Percentiles rank a stretch among this genome's conserved stretches.
Conservation (phyloP, 306 rosid genomes). For the Pyrus pyrifolia region DNA sequence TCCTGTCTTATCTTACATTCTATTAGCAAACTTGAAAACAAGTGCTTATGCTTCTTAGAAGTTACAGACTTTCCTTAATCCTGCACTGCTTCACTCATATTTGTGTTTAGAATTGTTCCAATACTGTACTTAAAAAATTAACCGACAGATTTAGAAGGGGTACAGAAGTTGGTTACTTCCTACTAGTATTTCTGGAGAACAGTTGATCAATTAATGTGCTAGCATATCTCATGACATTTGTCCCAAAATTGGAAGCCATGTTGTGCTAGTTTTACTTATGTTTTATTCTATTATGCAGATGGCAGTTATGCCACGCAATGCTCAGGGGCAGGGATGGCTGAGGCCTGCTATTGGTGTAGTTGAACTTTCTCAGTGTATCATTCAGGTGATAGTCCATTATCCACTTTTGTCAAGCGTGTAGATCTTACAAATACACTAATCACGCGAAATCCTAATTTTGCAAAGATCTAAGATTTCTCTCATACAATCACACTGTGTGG, state of each 20-base stretch:
- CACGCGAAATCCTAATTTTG: background rate
- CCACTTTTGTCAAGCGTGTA: background rate
- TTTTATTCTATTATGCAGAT: conserved; percentile 35
- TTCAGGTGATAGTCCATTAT: conserved; percentile 56
- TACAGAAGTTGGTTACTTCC: background rate
- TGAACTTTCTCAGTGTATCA: conserved; percentile 91
- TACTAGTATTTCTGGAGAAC: background rate
- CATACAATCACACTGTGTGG: background rate
- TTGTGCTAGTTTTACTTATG: background rate
- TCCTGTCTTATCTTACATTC: conserved; percentile 23
- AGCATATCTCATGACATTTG: background rate
- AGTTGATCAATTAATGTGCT: background rate
- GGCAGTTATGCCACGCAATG: conserved; percentile 89
- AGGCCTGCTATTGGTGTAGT: conserved; percentile 96
- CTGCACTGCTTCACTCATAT: background rate
- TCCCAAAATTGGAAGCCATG: background rate
- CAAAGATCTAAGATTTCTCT: too few relatives aligned
- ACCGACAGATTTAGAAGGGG: background rate
- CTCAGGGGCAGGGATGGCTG: conserved; percentile 99
- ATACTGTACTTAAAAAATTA: background rate
- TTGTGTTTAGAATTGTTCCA: background rate
- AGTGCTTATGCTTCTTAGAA: background rate
- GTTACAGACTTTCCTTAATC: background rate
- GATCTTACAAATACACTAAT: background rate
- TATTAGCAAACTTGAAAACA: conserved; percentile 4